A percentile compares a stretch with the other conserved stretches of the same genome.
Conservation (phyloP, 2,329 filamentous ascomycete genomes). For the Penicillium sp. region DNA sequence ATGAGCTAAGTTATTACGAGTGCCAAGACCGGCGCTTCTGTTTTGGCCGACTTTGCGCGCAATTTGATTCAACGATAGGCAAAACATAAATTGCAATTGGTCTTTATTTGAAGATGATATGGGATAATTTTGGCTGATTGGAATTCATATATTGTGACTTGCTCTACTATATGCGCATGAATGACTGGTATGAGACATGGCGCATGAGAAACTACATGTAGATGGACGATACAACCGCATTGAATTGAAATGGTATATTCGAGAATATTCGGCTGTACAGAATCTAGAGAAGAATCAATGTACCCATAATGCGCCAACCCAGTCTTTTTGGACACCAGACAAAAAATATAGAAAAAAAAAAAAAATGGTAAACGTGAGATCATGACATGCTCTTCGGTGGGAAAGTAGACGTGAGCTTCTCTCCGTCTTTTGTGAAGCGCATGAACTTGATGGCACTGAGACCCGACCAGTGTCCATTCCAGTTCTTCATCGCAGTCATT, state of each 20-base stretch:
- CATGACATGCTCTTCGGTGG: slow-evolving; percentile 63
- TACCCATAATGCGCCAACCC: slow-evolving; percentile 23
- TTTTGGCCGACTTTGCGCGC: slow-evolving; percentile 15
- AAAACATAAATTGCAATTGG: neutral
- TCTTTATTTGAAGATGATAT: neutral
- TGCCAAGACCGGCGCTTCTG: slow-evolving; percentile 23
- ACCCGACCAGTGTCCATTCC: slow-evolving; percentile 82
- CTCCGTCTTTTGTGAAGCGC: slow-evolving; percentile 65
- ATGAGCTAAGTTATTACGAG: slow-evolving; percentile 25
- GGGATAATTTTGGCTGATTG: neutral
- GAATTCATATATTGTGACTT: neutral
- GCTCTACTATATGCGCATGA: neutral
- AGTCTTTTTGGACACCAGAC: slow-evolving; percentile 15
- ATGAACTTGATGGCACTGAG: slow-evolving; percentile 74
- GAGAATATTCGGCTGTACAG: slow-evolving; percentile 11
- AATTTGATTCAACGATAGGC: neutral
- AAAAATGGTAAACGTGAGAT: slow-evolving; percentile 25
- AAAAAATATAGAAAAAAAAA: slow-evolving; percentile 11
- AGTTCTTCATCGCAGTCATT: slow-evolving; percentile 63
- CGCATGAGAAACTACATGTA: neutral
- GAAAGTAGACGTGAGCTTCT: slow-evolving; percentile 68
- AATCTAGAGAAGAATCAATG: slow-evolving; percentile 20
- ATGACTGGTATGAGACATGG: neutral
- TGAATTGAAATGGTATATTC: slow-evolving; percentile 10
- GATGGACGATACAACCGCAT: neutral